Base-by-base conservation (phyloP, 2,329 filamentous ascomycete genomes). In the Pseudomassariella vexata region DNA sequence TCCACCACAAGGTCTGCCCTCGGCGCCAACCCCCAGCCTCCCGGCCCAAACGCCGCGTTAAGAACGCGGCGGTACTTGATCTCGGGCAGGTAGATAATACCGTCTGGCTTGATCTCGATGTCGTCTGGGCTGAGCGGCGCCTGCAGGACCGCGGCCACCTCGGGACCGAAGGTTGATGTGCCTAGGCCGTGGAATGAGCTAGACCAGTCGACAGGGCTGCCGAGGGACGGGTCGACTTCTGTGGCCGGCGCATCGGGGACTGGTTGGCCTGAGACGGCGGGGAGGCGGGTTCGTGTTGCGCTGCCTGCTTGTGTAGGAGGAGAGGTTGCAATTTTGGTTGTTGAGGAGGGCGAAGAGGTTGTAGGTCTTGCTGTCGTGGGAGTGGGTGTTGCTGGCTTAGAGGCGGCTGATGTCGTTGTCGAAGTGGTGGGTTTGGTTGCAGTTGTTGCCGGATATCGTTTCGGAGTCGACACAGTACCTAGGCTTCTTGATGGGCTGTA, bases 81-180 rank as follows among this genome's bases (percentile, higher is more conserved):
- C 70, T 98, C 92, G 9, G 92, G 92, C 37, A 98, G 68, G 57
- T 96, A 98, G 38, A 96, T 68, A 46, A 98, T 90, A 20, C 92
- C 92, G 63, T 98, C 92, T 19, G 92, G 90, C 67, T 98, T 98
- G 55, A 98, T 83, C 66, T 98, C 92, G 34, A 98, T 80, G 60
- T 96, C 90, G 28, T 80, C 72, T 1, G 73, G 63, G 33, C 77
- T 64, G 9, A 94, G 56, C 2, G 80, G 78, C 35, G 74, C 67
- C 40, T 84, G 73, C 28, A 95, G 70, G 14, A 85, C 70, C 11
- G 77, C 70, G 8, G 76, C 71, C 32, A 82, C 74, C 58, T 88
- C 81, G 27, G 76, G 63, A 4, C 78, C 66, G 57, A 95, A 94
- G 0, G 86, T 73, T 20, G 67, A 66, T 1, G 72, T 69, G 21